Base-by-base conservation (phyloP, 2,329 filamentous ascomycete species). In the Orbilia quercus region DNA sequence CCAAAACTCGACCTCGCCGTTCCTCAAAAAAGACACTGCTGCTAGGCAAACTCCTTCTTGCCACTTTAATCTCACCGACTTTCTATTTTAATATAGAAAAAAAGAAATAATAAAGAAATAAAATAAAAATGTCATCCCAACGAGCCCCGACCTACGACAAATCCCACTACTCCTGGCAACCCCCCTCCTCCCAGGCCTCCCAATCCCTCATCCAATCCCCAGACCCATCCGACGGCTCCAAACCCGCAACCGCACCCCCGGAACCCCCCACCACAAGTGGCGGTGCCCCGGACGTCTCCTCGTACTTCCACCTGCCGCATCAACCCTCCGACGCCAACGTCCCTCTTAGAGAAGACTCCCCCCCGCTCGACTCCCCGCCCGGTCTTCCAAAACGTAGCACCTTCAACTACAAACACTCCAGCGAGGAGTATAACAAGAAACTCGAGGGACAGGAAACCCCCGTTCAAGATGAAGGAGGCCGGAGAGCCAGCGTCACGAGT, bases 181-280 rank as follows among this genome's bases (percentile, higher is more conserved):
- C 75, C 28, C 74, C 75, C 40, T 76, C 76, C 36, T 75, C 75
- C 38, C 71, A 74, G 60, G 71, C 75, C 9, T 76, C 74, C 3
- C 51, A 76, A 38, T 75, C 74, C 22, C 75, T 77, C 71, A 76
- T 76, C 65, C 62, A 75, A n/a, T n/a, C n/a, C n/a, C n/a, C n/a
- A 23, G 18, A 28, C 20, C 59, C 53, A 25, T 45, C 16, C 23
- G 48, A 48, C 6, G 14, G 7, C n/a, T 58, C 54, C 48, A 9
- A 31, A 34, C 48, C 48, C 14, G 48, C 48, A 7, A 18, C 1
- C 9, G 45, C 58, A 22, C 40, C 54, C 38, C 38, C n/a, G 12
- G 55, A 59, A 7, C 14, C 16, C 18, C 40, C 55, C 55, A 36
- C 23, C 6, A 38, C 40, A 20, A 31, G 51, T 23, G 51, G 51